phyloP scores from a whole-genome alignment of 371 early-diverging fungal species.

The Mucor velutinosus region DNA sequence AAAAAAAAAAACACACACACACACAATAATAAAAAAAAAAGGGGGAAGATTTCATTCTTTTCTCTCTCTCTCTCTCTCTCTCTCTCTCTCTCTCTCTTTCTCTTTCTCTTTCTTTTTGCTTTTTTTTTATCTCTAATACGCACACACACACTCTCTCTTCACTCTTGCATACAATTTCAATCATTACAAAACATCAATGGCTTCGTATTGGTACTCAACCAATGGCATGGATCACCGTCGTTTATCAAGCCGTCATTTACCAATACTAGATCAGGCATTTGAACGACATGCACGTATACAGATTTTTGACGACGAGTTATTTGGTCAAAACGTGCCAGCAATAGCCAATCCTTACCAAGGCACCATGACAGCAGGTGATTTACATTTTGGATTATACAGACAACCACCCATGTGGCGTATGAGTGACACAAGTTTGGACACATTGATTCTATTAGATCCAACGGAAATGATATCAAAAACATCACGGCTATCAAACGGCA shows the following conservation, averaged over 20 bases:
- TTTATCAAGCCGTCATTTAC: slow-evolving; percentile 25
- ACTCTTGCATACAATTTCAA: neutral
- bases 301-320: slow-evolving; percentile 36
- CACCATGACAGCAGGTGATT: slow-evolving; percentile 34
- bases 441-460: slow-evolving; percentile 25
- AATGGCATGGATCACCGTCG: slow-evolving; percentile 30
- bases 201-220: slow-evolving; percentile 39
- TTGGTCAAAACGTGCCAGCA: slow-evolving; percentile 44
- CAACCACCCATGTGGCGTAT: slow-evolving; percentile 37
- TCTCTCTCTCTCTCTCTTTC: neutral
- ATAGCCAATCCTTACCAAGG: slow-evolving; percentile 36
- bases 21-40: neutral
- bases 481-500: neutral
- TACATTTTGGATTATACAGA: slow-evolving; percentile 36
- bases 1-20: neutral
- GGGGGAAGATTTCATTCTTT: neutral
- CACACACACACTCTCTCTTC: neutral
- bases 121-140: neutral
- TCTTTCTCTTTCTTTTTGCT: neutral
- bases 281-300: slow-evolving; percentile 32
- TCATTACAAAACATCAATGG: slow-evolving; percentile 3
- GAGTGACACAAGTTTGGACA: slow-evolving; percentile 31
- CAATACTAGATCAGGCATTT: slow-evolving; percentile 33
- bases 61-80: neutral
- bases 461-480: neutral